phyloP scores from a whole-genome alignment of 169 alveolate genomes.

The Cryptosporidium canis region DNA sequence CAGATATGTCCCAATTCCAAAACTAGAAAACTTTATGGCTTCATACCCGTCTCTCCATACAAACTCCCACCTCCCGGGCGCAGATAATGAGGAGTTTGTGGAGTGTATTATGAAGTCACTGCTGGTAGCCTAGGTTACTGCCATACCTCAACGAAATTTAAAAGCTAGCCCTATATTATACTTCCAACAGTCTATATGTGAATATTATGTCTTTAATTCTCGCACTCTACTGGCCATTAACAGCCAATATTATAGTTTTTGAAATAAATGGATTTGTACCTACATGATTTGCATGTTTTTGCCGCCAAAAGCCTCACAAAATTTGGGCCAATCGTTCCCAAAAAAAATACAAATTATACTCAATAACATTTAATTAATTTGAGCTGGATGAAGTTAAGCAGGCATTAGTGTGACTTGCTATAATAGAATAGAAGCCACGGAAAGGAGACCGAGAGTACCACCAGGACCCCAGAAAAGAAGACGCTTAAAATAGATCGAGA shows the following conservation, averaged over 20 bases:
- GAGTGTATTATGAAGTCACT: constrained; percentile 51
- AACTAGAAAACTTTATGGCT: constrained; percentile 75
- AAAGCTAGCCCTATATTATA: neutral
- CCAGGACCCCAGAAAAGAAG: neutral
- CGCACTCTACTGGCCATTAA: neutral
- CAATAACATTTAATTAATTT: neutral
- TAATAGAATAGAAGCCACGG: neutral
- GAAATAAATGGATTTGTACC: neutral
- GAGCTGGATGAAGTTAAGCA: neutral
- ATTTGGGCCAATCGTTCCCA: neutral
- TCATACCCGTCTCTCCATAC: neutral
- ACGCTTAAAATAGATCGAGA: neutral
- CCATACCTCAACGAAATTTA: neutral
- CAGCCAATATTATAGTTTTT: neutral
- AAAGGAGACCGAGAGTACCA: neutral
- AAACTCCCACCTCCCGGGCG: constrained; percentile 34
- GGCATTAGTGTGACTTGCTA: neutral
- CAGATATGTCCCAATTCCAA: constrained; percentile 76
- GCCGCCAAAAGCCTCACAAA: constrained; percentile 35
- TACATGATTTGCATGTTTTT: neutral
- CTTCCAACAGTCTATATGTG: neutral
- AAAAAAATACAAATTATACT: neutral
- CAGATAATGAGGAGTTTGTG: constrained; percentile 49
- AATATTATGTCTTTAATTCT: too few species aligned
- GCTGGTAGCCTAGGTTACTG: neutral